Conservation (phyloP, 169 alveolate genomes). For the Eimeria necatrix region DNA sequence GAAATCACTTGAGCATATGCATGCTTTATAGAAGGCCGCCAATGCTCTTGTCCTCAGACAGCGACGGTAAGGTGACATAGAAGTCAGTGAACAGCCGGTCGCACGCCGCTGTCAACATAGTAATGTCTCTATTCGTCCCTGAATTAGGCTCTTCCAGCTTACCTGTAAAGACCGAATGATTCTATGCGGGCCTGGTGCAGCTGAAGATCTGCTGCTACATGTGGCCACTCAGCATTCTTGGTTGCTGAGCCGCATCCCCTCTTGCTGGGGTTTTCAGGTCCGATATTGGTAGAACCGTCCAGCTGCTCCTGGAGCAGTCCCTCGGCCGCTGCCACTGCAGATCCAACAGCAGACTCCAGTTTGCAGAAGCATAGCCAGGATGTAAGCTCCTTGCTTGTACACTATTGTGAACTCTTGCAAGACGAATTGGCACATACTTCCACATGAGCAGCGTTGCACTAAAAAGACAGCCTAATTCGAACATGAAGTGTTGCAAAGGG, state of each 20-base stretch:
- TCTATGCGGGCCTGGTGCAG: conserved; percentile 47
- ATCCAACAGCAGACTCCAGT: background rate
- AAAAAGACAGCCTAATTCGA: no score
- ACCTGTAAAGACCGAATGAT: conserved; percentile 71
- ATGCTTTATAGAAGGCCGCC: background rate
- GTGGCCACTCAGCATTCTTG: conserved; percentile 4
- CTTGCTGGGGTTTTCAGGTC: conserved; percentile 12
- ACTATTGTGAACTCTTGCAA: no score
- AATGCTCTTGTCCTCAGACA: background rate
- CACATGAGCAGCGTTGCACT: no score
- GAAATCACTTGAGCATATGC: background rate
- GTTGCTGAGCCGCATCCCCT: background rate
- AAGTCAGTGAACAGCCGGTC: background rate
- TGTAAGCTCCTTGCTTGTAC: no score
- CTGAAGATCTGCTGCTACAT: conserved; percentile 31
- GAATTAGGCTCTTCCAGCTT: background rate
- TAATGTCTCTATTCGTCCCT: background rate
- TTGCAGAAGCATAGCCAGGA: no score
- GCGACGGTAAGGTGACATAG: background rate
- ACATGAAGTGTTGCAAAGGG: no score
- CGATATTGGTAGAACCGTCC: conserved; percentile 13
- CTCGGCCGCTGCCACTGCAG: conserved; percentile 75
- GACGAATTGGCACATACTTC: no score
- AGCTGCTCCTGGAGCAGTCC: conserved; percentile 36
- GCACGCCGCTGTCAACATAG: background rate